A percentile compares a stretch with the other conserved stretches of the same genome.
Evolutionary conservation across 228 moss, liverwort and hornwort genomes (phyloP).

Genomic region (Sphagnum fallax): DNA sequence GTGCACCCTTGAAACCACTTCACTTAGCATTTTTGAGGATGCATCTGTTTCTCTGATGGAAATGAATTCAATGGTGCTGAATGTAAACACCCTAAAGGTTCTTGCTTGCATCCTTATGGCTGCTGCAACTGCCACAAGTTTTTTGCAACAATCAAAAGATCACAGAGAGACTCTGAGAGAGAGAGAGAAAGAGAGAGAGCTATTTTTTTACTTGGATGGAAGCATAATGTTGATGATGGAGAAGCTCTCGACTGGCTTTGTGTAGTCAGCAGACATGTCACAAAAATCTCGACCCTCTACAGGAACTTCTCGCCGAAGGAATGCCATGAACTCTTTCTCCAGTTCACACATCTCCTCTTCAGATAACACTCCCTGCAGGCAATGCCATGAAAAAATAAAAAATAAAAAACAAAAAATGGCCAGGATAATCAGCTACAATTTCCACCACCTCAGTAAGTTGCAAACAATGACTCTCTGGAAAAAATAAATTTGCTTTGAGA

Average conservation of each 20-base stretch:
- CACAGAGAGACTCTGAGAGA: background rate
- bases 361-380: slow-evolving; percentile 61
- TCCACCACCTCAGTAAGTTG: background rate
- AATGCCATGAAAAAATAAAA: background rate
- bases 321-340: slow-evolving; percentile 77
- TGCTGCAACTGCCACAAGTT: too few species aligned
- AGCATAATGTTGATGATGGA: slow-evolving; percentile 93
- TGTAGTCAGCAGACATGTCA: slow-evolving; percentile 94
- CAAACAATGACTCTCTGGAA: background rate
- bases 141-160: too few species aligned
- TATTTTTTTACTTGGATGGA: slow-evolving; percentile 58
- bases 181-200: background rate
- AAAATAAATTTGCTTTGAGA: background rate
- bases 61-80: too few species aligned
- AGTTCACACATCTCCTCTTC: slow-evolving; percentile 60
- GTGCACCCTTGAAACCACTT: too few species aligned
- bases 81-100: too few species aligned
- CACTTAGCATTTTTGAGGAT: too few species aligned
- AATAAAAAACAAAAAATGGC: background rate
- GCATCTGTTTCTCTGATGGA: too few species aligned
- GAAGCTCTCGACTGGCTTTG: slow-evolving; percentile 77
- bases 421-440: background rate
- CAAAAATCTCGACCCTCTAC: slow-evolving; percentile 93
- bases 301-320: slow-evolving; percentile 60
- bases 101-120: too few species aligned